Percentiles rank a stretch among this genome's conserved stretches.
Conservation (phyloP, 371 early-diverging fungal genomes). For the Apophysomyces trapeziformis region DNA sequence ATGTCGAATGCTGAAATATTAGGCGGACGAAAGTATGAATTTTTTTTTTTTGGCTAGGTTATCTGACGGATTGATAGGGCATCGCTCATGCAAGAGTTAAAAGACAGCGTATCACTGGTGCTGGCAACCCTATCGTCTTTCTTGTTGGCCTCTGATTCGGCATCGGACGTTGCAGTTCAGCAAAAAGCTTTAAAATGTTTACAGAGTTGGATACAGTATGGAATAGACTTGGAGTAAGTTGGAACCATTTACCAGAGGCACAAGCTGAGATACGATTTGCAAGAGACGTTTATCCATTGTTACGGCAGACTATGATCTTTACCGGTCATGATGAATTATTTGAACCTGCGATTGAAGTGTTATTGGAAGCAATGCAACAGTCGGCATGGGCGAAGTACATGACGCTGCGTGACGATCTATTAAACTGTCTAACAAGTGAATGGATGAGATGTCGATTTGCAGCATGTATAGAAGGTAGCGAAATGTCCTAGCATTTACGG, state of each 20-base stretch:
- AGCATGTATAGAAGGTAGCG: conserved; percentile 47
- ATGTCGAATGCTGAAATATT: conserved; percentile 62
- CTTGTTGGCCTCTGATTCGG: conserved; percentile 9
- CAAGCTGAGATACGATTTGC: not conserved
- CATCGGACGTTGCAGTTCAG: conserved; percentile 22
- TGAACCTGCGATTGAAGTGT: conserved; percentile 56
- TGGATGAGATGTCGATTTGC: conserved; percentile 52
- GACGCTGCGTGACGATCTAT: conserved; percentile 55
- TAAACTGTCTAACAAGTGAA: conserved; percentile 59
- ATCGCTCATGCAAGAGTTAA: conserved; percentile 52
- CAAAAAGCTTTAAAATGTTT: conserved; percentile 58
- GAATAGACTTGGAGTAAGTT: conserved; percentile 59
- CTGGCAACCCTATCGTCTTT: conserved; percentile 43
- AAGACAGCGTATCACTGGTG: conserved; percentile 50
- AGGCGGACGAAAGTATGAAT: conserved; percentile 51
- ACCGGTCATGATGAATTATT: conserved; percentile 50
- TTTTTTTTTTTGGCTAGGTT: not conserved
- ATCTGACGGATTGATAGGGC: conserved; percentile 26
- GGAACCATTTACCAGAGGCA: not conserved
- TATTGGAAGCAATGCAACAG: conserved; percentile 61
- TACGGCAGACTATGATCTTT: conserved; percentile 47
- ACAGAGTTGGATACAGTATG: conserved; percentile 70
- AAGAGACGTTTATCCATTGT: conserved; percentile 44
- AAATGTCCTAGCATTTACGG: not conserved
- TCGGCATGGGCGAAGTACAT: conserved; percentile 35